Conservation (phyloP, 768 basidiomycete genomes). For the Inosperma sp. region DNA sequence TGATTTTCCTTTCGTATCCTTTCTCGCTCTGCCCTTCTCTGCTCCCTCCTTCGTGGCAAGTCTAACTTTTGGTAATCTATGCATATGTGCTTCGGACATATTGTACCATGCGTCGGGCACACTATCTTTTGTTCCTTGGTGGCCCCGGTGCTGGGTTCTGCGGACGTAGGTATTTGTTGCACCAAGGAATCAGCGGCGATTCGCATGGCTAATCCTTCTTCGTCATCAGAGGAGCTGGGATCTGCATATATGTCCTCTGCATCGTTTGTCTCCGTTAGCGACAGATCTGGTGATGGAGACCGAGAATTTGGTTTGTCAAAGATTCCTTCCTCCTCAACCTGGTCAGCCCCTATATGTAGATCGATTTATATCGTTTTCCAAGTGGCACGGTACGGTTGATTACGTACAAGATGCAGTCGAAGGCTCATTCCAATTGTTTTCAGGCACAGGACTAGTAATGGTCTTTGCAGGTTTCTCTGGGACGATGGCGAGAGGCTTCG, state of each 20-base stretch:
- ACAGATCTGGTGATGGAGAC: not conserved
- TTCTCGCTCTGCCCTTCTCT: not conserved
- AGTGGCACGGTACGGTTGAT: not conserved
- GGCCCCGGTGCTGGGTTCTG: not conserved
- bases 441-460: not conserved
- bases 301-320: not conserved
- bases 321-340: not conserved
- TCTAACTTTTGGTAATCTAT: conserved; percentile 2
- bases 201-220: not conserved
- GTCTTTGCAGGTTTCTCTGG: conserved; percentile 3
- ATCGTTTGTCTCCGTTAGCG: not conserved
- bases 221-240: not conserved
- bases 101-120: conserved; percentile 10
- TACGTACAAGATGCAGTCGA: conserved; percentile 4
- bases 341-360: not conserved
- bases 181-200: not conserved
- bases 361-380: not conserved
- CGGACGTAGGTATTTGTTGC: not conserved
- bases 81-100: conserved; percentile 9
- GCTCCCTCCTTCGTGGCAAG: not conserved
- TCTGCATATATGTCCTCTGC: not conserved
- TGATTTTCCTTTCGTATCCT: not conserved
- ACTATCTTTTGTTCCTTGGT: conserved; percentile 4
- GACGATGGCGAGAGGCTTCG: conserved; percentile 6
- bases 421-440: not conserved